Base-by-base conservation (phyloP, 306 rosid genomes). In the Prosopis cineraria region DNA sequence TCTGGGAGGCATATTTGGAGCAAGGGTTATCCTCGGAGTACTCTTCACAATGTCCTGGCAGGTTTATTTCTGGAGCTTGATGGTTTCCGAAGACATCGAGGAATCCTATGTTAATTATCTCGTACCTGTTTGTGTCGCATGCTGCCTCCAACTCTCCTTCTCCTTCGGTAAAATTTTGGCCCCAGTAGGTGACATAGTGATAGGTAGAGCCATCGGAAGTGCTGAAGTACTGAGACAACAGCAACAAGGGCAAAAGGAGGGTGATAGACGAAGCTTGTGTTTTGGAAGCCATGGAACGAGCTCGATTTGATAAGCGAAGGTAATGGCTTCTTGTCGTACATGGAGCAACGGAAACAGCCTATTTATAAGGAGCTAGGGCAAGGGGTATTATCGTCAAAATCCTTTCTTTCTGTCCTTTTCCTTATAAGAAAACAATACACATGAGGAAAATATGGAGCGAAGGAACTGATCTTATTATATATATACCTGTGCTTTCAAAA, bases 141-240 rank as follows among this genome's bases (percentile, higher is more conserved):
- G 37, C 10, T 29, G 4, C 39, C 0, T 59, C 20, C 9, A 59
- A 29, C 36, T 59, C 66, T 59, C 20, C 37, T 59, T 59, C 66
- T 0, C 6, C 1, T 10, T 0, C 37, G n/a, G n/a, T n/a, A n/a
- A n/a, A n/a, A 11, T 59, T 59, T 6, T 29, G 66, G 36, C 66
- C 66, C 39, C 66, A 59, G 17, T 59, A 59, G 37, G 66, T 59
- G 66, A 59, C 66, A 59, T n/a, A n/a, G n/a, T n/a, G n/a, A n/a
- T n/a, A n/a, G n/a, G n/a, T n/a, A n/a, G n/a, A n/a, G n/a, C 19
- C 65, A 3, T 27, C 7, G 39, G 66, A 13, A 17, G 37, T 29
- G 9, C 19, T 29, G 20, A 29, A 59, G 34, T 27, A n/a, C n/a
- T n/a, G 66, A 59, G 39, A 59, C 17, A 59, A 20, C 2, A 59